Base-by-base conservation (phyloP, 73 alveolate species). In the Uronychia binucleata region DNA sequence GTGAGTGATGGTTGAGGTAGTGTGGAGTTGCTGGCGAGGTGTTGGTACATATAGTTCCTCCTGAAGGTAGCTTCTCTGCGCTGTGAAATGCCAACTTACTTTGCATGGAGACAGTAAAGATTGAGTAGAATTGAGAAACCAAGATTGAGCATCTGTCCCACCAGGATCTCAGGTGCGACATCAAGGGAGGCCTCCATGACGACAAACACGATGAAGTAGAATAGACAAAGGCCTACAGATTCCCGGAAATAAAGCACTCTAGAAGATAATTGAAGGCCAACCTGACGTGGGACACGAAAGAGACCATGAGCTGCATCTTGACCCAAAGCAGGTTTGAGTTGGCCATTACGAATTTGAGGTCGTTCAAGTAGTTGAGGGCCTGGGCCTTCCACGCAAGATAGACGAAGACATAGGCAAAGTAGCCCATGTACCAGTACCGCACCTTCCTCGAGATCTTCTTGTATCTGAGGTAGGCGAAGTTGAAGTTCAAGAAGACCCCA, bases 21-120 rank as follows among this genome's bases (percentile, higher is more conserved):
- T n/a, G n/a, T n/a, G n/a, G n/a, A n/a, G n/a, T n/a, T n/a, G n/a
- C n/a, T n/a, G n/a, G n/a, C n/a, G n/a, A 33, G 33, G 5, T 74
- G 33, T 58, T 81, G 80, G 31, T 81, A 81, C 75, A 34, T 81
- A 26, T 34, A 30, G 29, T 33, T 28, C 25, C 27, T 59, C 46
- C 88, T 81, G 75, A 59, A 81, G 28, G 74, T 30, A 25, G 31
- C 30, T 58, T 81, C 88, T 30, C 31, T 19, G 8, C 58, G n/a
- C 11, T 25, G 59, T n/a, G 5, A 11, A 46, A 46, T 46, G 5
- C 5, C 19, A 11, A 5, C 67, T 46, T 19, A 46, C 67, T 19
- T 46, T 5, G 67, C 5, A 19, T 46, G 19, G 19, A 46, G 19
- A 19, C n/a, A 46, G 67, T 46, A 46, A 11, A 46, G 19, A 46